Evolutionary conservation across 805 yeast genomes (phyloP).

Genomic region (Kuraishia molischiana): DNA sequence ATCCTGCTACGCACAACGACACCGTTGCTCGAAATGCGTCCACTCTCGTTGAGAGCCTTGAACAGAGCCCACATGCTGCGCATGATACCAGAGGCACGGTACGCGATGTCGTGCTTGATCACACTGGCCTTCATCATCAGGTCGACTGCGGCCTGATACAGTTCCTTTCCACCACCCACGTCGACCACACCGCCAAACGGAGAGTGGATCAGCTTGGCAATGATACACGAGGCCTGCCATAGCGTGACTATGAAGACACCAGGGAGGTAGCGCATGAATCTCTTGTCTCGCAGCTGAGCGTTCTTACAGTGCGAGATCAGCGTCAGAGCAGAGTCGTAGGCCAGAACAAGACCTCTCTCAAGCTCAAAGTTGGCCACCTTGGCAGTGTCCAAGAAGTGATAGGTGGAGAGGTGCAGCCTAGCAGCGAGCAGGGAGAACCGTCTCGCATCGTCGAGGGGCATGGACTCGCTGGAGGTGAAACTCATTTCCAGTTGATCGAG

Average conservation of each 20-base stretch:
- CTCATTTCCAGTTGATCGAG: constrained; percentile 67
- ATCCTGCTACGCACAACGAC: constrained; percentile 71
- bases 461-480: constrained; percentile 24
- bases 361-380: constrained; percentile 45
- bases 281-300: constrained; percentile 48
- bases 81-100: constrained; percentile 90
- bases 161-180: constrained; percentile 56
- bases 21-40: constrained; percentile 23
- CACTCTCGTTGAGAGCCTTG: constrained; percentile 51
- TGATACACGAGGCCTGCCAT: constrained; percentile 89
- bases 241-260: constrained; percentile 71
- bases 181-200: constrained; percentile 60
- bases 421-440: constrained; percentile 62
- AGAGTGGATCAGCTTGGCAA: constrained; percentile 73
- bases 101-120: constrained; percentile 85
- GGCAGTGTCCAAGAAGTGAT: constrained; percentile 64
- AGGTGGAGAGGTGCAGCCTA: constrained; percentile 73
- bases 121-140: constrained; percentile 74
- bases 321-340: constrained; percentile 72
- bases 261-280: constrained; percentile 71
- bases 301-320: constrained; percentile 57
- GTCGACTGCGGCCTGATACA: constrained; percentile 57
- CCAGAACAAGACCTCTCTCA: constrained; percentile 61
- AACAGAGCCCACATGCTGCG: constrained; percentile 88
- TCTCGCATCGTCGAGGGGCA: constrained; percentile 56